Conservation (phyloP, 768 basidiomycete species). For the Pleurotus ostreatus region DNA sequence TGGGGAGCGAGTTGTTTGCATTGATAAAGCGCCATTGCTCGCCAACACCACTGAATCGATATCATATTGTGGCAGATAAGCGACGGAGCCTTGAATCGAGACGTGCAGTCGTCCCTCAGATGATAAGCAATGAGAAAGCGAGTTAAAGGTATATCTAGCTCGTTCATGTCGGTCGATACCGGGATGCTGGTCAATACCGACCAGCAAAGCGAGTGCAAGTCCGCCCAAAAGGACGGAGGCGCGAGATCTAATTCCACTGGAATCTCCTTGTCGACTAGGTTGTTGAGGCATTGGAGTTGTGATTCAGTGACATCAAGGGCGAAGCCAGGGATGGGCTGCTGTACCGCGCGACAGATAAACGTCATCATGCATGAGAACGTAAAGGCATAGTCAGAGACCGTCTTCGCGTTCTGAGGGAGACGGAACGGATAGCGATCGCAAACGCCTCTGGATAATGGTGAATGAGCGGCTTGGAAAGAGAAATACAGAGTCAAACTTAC, state of each 20-base stretch:
- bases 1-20: not conserved
- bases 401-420: not conserved
- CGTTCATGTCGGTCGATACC: not conserved
- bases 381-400: not conserved
- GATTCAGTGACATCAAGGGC: not conserved
- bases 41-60: conserved; percentile 4
- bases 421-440: not conserved
- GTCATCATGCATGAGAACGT: not conserved
- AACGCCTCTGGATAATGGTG: not conserved
- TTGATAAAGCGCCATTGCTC: not conserved
- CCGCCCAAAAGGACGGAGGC: not conserved
- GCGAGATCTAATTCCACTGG: not conserved
- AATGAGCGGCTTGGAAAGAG: not conserved
- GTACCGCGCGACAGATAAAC: not conserved
- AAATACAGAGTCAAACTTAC: not conserved
- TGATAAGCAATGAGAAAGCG: conserved; percentile 8
- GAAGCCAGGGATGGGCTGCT: not conserved
- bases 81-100: not conserved
- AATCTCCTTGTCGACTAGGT: not conserved
- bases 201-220: not conserved
- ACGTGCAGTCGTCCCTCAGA: not conserved
- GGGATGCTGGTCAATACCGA: not conserved
- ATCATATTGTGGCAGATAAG: conserved; percentile 3
- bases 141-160: not conserved
- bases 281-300: too few species aligned